A percentile compares a stretch with the other conserved stretches of the same genome.
Evolutionary conservation across 2,329 filamentous ascomycete species (phyloP).

Genomic region (Remersonia thermophila): DNA sequence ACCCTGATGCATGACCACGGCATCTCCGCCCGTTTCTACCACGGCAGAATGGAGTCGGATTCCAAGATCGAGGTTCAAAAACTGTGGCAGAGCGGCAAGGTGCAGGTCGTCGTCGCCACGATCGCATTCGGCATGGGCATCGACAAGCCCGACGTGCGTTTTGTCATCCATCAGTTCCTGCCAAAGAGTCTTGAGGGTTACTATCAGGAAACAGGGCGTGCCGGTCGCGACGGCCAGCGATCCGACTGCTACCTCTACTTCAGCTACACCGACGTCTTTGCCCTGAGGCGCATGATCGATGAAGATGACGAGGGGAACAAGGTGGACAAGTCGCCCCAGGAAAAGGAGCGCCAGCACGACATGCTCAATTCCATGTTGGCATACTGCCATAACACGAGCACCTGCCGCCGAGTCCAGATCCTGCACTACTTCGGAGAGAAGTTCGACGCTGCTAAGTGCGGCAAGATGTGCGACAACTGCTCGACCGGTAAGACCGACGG

Average conservation of each 20-base stretch:
- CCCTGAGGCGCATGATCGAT: conserved; percentile 68
- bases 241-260: conserved; percentile 91
- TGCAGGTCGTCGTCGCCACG: conserved; percentile 89
- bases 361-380: conserved; percentile 79
- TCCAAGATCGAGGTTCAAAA: conserved; percentile 61
- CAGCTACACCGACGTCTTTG: conserved; percentile 61
- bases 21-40: conserved; percentile 73
- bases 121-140: conserved; percentile 99
- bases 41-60: too few relatives aligned
- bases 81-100: conserved; percentile 66
- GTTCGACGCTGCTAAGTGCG: conserved; percentile 61
- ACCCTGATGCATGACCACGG: conserved; percentile 44
- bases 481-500: conserved; percentile 44
- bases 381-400: conserved; percentile 79
- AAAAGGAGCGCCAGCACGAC: conserved; percentile 70
- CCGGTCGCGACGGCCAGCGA: conserved; percentile 75
- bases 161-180: conserved; percentile 85
- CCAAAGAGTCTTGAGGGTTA: conserved; percentile 96
- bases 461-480: conserved; percentile 80
- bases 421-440: conserved; percentile 88
- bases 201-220: conserved; percentile 94
- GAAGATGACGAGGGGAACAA: conserved; percentile 69
- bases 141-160: conserved; percentile 91
- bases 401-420: conserved; percentile 80
- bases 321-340: conserved; percentile 43